A percentile compares a stretch with the other conserved stretches of the same genome.
Evolutionary conservation across 352 stramenopile species (phyloP).

Genomic region (Elongisporangium prolatum): DNA sequence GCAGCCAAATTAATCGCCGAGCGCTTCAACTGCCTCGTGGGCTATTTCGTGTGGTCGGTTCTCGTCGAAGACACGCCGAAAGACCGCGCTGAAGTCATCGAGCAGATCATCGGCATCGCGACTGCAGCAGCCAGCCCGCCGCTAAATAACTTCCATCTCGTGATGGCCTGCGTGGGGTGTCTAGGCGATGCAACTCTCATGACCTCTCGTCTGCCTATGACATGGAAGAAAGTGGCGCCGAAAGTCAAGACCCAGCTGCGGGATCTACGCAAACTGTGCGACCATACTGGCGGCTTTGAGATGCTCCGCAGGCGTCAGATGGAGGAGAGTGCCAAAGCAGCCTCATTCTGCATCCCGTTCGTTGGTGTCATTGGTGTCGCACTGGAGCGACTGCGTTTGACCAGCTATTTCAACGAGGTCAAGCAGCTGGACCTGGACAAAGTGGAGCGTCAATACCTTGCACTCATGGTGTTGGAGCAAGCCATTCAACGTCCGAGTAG

Average conservation of each 20-base stretch:
- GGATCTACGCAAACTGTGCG: conserved; percentile 58
- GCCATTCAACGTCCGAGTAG: conserved; percentile 10
- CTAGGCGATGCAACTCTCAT: conserved; percentile 69
- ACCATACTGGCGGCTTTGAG: conserved; percentile 69
- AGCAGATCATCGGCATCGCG: conserved; percentile 65
- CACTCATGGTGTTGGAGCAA: conserved; percentile 45
- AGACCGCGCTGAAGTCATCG: conserved; percentile 64
- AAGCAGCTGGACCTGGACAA: conserved; percentile 52
- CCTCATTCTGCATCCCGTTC: conserved; percentile 55
- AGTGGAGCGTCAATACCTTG: conserved; percentile 50
- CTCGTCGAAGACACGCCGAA: conserved; percentile 63
- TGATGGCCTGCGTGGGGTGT: conserved; percentile 75
- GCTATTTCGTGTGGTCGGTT: conserved; percentile 74
- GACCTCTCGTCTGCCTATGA: conserved; percentile 52
- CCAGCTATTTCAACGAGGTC: conserved; percentile 35
- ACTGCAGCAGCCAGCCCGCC: conserved; percentile 29
- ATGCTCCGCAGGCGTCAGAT: conserved; percentile 57
- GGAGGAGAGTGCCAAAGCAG: conserved; percentile 23
- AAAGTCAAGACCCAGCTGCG: conserved; percentile 64
- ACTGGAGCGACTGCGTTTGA: conserved; percentile 50
- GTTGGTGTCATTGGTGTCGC: conserved; percentile 66
- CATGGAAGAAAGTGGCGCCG: conserved; percentile 64
- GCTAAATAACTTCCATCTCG: conserved; percentile 73
- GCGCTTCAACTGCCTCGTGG: conserved; percentile 59
- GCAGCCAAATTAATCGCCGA: conserved; percentile 48